These are phyloP conservation scores for Eucalyptus urophylla DNA, from an alignment of 345 rosid genomes.

Conservation along the genomic window DNA sequence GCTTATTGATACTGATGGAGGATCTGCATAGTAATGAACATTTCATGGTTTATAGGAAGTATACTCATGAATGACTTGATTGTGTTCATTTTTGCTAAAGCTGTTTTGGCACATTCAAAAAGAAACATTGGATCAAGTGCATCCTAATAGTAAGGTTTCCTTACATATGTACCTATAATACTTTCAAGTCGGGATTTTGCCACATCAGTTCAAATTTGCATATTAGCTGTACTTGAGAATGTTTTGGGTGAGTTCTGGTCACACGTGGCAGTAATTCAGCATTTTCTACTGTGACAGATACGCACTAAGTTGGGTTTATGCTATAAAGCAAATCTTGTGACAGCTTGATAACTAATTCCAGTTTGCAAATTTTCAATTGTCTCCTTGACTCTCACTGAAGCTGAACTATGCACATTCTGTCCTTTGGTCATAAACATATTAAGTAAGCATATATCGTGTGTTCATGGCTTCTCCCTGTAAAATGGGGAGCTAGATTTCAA, in stretches of 20 bases:
- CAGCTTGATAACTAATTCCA: not conserved
- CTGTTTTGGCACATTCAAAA: not conserved
- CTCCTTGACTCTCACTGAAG: not conserved
- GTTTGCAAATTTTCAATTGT: not conserved
- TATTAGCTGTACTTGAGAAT: not conserved
- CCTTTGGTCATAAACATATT: not conserved
- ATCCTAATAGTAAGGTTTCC: not conserved
- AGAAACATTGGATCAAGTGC: not conserved
- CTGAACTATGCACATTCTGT: not conserved
- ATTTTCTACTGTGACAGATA: not conserved
- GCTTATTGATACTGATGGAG: not conserved
- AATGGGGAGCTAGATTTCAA: not conserved
- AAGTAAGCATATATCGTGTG: not conserved
- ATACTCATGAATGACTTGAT: not conserved
- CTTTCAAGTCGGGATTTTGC: not conserved
- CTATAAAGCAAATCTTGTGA: not conserved
- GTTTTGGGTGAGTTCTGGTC: not conserved
- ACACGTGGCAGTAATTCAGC: not conserved
- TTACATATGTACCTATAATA: not conserved
- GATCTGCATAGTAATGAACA: not conserved
- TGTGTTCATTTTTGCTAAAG: not conserved
- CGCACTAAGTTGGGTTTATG: not conserved
- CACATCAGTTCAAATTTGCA: not conserved
- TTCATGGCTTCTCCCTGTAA: not conserved
- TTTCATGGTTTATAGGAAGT: not conserved